Conservation (phyloP, 2,329 filamentous ascomycete genomes). For the Ceratocystis diversiconidia region DNA sequence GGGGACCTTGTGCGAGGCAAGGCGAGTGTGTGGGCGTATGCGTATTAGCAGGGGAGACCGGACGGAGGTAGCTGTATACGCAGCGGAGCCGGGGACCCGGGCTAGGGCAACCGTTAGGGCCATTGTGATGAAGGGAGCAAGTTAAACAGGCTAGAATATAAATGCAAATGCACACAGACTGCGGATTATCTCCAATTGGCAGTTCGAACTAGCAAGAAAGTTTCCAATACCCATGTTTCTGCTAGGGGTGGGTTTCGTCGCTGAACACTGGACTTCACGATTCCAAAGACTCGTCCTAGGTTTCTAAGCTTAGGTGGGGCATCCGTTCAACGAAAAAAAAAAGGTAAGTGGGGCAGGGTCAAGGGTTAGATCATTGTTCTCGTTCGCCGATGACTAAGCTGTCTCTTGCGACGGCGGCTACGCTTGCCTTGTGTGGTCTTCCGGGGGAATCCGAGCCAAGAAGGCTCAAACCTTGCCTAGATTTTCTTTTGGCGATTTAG, state of each 20-base stretch:
- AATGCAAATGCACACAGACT: background rate
- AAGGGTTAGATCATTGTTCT: background rate
- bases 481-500: background rate
- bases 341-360: background rate
- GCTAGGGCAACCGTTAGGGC: slow-evolving; percentile 4
- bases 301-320: background rate
- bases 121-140: background rate
- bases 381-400: background rate
- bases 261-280: background rate
- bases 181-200: background rate
- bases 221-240: too few relatives aligned
- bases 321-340: background rate
- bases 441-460: slow-evolving; percentile 18
- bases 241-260: too few relatives aligned
- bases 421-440: slow-evolving; percentile 16
- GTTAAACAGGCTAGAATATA: background rate
- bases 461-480: background rate
- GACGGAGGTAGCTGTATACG: background rate
- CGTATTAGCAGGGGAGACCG: background rate
- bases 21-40: slow-evolving; percentile 1
- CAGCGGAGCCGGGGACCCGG: slow-evolving; percentile 6
- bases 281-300: background rate
- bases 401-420: slow-evolving; percentile 13
- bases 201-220: background rate
- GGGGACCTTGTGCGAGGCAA: slow-evolving; percentile 14